phyloP scores from a whole-genome alignment of 2,329 filamentous ascomycete species.

The Trichoderma citrinoviride region DNA sequence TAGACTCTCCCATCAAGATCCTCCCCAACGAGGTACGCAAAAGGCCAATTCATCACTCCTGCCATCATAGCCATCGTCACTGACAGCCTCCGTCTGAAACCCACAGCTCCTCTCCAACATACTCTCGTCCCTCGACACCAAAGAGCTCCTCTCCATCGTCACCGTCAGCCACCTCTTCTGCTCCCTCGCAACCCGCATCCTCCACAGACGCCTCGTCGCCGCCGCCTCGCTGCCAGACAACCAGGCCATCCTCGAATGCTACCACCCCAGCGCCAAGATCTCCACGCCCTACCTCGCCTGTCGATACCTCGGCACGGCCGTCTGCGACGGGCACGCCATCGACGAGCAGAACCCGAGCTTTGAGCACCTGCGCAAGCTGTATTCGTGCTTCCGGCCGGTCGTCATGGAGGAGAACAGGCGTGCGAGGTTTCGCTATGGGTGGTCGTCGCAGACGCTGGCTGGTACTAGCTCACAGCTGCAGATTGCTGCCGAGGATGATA shows the following conservation, averaged over 20 bases:
- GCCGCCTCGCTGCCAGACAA: slow-evolving; percentile 37
- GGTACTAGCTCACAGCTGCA: slow-evolving; percentile 6
- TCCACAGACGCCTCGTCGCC: slow-evolving; percentile 60
- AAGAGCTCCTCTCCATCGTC: slow-evolving; percentile 55
- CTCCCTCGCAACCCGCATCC: slow-evolving; percentile 58
- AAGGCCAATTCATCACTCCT: not conserved
- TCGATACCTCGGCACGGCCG: slow-evolving; percentile 59
- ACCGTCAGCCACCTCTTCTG: slow-evolving; percentile 62
- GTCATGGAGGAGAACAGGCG: slow-evolving; percentile 52
- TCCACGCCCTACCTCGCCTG: slow-evolving; percentile 67
- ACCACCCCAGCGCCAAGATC: slow-evolving; percentile 67
- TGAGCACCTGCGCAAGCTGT: slow-evolving; percentile 53
- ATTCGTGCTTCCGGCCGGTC: slow-evolving; percentile 68
- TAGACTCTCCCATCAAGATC: not conserved
- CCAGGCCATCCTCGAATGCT: slow-evolving; percentile 74
- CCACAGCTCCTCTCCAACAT: slow-evolving; percentile 51
- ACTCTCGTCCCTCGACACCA: slow-evolving; percentile 48
- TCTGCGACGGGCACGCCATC: slow-evolving; percentile 20
- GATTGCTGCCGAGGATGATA: slow-evolving; percentile 13
- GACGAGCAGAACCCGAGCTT: slow-evolving; percentile 27
- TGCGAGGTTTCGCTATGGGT: slow-evolving; percentile 29
- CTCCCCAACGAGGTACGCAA: slow-evolving; percentile 12
- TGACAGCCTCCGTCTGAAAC: not conserved
- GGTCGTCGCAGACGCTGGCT: slow-evolving; percentile 3
- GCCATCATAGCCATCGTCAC: not conserved